Evolutionary conservation across 2,329 filamentous ascomycete species (phyloP).

Genomic region (Biscogniauxia marginata): DNA sequence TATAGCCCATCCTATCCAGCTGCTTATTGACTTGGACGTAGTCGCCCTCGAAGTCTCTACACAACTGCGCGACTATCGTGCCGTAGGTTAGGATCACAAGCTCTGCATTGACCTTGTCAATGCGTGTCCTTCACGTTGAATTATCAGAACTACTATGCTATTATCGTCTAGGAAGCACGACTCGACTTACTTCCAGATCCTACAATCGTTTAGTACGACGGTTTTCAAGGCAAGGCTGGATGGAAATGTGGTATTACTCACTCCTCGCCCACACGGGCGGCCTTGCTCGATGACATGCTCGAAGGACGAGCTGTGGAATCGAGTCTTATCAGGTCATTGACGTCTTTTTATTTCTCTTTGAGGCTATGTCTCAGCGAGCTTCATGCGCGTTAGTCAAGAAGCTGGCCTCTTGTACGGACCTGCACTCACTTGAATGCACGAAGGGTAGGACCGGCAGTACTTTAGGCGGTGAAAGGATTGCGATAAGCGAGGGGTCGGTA

Average conservation of each 20-base stretch:
- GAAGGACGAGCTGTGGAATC: constrained; percentile 25
- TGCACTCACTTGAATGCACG: background rate
- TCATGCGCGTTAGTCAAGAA: background rate
- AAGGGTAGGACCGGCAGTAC: constrained; percentile 5
- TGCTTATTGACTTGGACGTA: constrained; percentile 97
- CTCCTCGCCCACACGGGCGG: constrained; percentile 62
- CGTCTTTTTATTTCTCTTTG: background rate
- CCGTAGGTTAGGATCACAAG: constrained; percentile 96
- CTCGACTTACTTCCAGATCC: constrained; percentile 84
- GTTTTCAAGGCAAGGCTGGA: background rate
- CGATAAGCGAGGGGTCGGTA: background rate
- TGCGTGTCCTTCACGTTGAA: constrained; percentile 76
- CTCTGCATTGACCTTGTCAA: constrained; percentile 98
- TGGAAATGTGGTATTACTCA: constrained; percentile 37
- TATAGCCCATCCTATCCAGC: constrained; percentile 98
- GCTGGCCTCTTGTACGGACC: background rate
- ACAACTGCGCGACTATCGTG: constrained; percentile 93
- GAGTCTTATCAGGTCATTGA: constrained; percentile 25
- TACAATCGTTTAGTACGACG: constrained; percentile 37
- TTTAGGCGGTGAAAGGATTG: constrained; percentile 6
- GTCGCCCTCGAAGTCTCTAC: constrained; percentile 92
- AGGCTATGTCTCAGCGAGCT: background rate
- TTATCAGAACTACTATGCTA: too few relatives aligned
- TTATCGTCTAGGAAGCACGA: background rate
- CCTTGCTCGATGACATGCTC: constrained; percentile 59